These are phyloP conservation scores for Saturnispora galanensis DNA, from an alignment of 805 yeast genomes.

Conservation along the genomic window DNA sequence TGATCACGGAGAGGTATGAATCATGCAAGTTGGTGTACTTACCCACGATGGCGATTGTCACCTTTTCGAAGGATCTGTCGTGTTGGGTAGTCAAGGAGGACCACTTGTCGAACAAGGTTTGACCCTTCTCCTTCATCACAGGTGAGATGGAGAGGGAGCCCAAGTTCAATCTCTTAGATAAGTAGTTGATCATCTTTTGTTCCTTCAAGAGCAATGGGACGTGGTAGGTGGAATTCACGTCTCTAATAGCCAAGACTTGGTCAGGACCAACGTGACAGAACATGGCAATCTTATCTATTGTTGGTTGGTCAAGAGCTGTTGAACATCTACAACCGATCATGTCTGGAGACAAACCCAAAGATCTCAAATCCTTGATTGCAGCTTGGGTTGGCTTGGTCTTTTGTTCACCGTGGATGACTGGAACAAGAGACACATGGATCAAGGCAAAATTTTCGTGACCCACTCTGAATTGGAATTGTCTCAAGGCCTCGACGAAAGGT, in stretches of 20 bases:
- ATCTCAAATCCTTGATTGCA: conserved; percentile 92
- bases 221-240: conserved; percentile 93
- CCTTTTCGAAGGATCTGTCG: conserved; percentile 77
- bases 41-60: conserved; percentile 93
- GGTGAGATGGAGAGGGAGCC: conserved; percentile 34
- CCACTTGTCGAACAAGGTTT: conserved; percentile 67
- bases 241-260: conserved; percentile 94
- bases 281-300: conserved; percentile 96
- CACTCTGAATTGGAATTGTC: conserved; percentile 97
- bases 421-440: conserved; percentile 93
- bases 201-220: conserved; percentile 87
- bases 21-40: conserved; percentile 94
- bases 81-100: conserved; percentile 63
- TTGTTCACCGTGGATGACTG: conserved; percentile 97
- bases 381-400: conserved; percentile 99
- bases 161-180: conserved; percentile 59
- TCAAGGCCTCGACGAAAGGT: conserved; percentile 96
- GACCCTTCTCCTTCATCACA: conserved; percentile 57
- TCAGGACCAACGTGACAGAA: conserved; percentile 98
- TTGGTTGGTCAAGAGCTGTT: conserved; percentile 65
- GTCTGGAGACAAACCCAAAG: conserved; percentile 90
- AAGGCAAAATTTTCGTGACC: conserved; percentile 90
- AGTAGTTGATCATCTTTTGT: conserved; percentile 71
- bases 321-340: conserved; percentile 97
- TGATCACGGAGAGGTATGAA: conserved; percentile 88